phyloP scores from a whole-genome alignment of 192 early-diverging fungal genomes.

The Ambispora gerdemannii region DNA sequence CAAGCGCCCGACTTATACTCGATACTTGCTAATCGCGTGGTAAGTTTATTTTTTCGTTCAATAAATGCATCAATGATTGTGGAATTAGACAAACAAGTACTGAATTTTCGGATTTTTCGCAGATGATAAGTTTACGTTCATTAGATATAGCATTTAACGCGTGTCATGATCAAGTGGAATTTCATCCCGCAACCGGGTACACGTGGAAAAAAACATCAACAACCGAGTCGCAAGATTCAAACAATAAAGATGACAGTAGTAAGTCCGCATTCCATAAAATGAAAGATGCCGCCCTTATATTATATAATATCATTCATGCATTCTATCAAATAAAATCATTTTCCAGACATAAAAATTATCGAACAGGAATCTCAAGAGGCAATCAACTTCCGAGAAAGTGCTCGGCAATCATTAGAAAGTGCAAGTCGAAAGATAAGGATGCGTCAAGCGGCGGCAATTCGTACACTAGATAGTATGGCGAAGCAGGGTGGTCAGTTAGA shows the following conservation, averaged over 20 bases:
- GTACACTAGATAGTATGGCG: not conserved
- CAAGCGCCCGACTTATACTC: constrained; percentile 71
- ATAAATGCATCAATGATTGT: no score
- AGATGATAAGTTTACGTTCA: constrained; percentile 52
- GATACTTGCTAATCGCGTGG: constrained; percentile 62
- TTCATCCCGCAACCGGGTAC: constrained; percentile 58
- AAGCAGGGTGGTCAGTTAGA: not conserved
- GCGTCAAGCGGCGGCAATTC: not conserved
- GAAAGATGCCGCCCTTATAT: not conserved
- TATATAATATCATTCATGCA: not conserved
- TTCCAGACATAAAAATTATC: constrained; percentile 7
- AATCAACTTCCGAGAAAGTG: not conserved
- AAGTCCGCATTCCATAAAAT: not conserved
- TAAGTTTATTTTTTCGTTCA: constrained; percentile 36
- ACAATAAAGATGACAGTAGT: not conserved
- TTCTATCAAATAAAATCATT: not conserved
- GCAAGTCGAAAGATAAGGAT: not conserved
- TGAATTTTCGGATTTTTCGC: no score
- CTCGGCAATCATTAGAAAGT: not conserved
- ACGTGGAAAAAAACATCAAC: constrained; percentile 42
- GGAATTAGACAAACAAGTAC: no score
- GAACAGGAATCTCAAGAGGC: constrained; percentile 20
- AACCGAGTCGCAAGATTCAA: no score
- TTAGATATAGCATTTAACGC: constrained; percentile 58
- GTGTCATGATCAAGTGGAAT: constrained; percentile 50